Conservation (phyloP, 2,329 filamentous ascomycete genomes). For the Thermothelomyces thermophilus region DNA sequence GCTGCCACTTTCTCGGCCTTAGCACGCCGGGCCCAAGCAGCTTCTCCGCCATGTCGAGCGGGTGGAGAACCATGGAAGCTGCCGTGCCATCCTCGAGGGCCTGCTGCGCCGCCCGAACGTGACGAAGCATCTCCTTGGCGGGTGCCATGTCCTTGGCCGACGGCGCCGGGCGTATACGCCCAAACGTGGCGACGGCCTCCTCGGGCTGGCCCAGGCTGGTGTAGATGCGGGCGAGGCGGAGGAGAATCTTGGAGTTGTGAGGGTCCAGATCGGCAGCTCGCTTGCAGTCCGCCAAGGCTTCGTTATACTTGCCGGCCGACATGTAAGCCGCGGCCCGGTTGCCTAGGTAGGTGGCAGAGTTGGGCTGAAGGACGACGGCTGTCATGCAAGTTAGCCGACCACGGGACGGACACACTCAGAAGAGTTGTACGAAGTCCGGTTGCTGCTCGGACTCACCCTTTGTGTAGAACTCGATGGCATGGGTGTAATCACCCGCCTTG, state of each 20-base stretch:
- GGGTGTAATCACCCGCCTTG: conserved; percentile 84
- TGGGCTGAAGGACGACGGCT: conserved; percentile 85
- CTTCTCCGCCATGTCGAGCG: conserved; percentile 82
- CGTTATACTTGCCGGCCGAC: conserved; percentile 69
- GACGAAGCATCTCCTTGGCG: conserved; percentile 78
- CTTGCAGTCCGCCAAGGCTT: conserved; percentile 82
- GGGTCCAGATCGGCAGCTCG: conserved; percentile 77
- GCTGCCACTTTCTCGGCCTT: conserved; percentile 85
- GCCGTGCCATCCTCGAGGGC: conserved; percentile 67
- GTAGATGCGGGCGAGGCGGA: conserved; percentile 84
- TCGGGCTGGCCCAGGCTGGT: conserved; percentile 79
- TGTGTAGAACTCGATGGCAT: conserved; percentile 87
- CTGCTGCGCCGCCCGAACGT: conserved; percentile 73
- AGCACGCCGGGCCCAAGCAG: conserved; percentile 67
- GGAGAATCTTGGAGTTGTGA: conserved; percentile 77
- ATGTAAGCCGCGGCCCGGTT: conserved; percentile 95
- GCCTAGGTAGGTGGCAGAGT: conserved; percentile 82
- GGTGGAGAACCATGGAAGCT: conserved; percentile 87
- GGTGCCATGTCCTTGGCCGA: conserved; percentile 78
- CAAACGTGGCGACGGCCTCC: conserved; percentile 78
- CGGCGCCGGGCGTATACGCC: conserved; percentile 70
- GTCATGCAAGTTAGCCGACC: conserved; percentile 19
- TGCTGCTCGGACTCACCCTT: conserved; percentile 58
- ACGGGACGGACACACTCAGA: conserved; percentile 3
- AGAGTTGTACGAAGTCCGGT: not conserved